Evolutionary conservation across 805 yeast species (phyloP).

Genomic region (Sugiyamaella lignohabitans): DNA sequence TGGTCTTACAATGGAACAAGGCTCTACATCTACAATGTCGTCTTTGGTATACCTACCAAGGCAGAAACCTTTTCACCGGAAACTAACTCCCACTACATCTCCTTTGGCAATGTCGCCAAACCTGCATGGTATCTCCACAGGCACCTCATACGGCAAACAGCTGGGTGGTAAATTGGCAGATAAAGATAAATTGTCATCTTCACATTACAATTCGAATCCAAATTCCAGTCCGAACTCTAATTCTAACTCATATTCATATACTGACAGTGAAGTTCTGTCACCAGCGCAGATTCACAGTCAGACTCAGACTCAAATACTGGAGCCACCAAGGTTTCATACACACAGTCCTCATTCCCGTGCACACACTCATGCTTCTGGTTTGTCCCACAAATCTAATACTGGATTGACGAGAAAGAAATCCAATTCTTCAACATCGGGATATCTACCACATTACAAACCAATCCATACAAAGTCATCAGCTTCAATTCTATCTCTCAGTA

Average conservation of each 20-base stretch:
- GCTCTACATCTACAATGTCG: neutral
- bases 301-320: too few species aligned
- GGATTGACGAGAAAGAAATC: slow-evolving; percentile 2
- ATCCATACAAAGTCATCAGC: slow-evolving; percentile 13
- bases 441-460: slow-evolving; percentile 15
- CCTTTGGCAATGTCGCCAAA: too few species aligned
- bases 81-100: neutral
- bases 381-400: too few species aligned
- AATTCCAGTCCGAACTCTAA: too few species aligned
- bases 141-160: neutral
- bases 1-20: neutral
- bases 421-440: neutral
- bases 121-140: neutral
- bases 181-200: too few species aligned
- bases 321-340: too few species aligned
- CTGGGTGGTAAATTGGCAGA: neutral
- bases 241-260: too few species aligned
- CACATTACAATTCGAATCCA: too few species aligned
- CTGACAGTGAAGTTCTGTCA: too few species aligned
- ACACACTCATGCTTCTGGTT: neutral
- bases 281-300: too few species aligned
- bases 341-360: neutral
- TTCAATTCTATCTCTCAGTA: slow-evolving; percentile 13
- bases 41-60: neutral
- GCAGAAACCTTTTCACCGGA: neutral